A percentile compares a stretch with the other conserved stretches of the same genome.
phyloP scores from a whole-genome alignment of 345 rosid species.

The Camelina laxa region DNA sequence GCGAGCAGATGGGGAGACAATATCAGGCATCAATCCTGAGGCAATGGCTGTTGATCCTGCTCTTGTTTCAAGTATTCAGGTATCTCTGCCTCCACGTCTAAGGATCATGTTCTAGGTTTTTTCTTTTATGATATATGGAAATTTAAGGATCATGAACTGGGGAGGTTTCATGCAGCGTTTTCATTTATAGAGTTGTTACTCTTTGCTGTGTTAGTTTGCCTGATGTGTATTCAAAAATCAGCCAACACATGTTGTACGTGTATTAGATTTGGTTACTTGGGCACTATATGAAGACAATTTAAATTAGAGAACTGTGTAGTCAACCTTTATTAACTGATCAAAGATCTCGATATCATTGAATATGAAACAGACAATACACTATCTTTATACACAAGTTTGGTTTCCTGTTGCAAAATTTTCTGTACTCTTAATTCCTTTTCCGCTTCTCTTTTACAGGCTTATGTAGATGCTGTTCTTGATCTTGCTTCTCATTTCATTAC shows the following conservation, averaged over 20 bases:
- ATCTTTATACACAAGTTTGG: constrained; percentile 3
- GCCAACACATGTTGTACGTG: constrained; percentile 14
- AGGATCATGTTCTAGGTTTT: not conserved
- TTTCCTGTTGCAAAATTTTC: constrained; percentile 14
- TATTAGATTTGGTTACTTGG: constrained; percentile 8
- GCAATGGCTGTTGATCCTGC: constrained; percentile 96
- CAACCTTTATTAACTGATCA: constrained; percentile 14
- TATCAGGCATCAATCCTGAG: constrained; percentile 80
- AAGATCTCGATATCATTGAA: constrained; percentile 14
- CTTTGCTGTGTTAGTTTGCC: constrained; percentile 24
- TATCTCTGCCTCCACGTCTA: constrained; percentile 34
- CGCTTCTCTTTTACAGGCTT: constrained; percentile 64
- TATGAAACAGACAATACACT: constrained; percentile 27
- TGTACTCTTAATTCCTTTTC: constrained; percentile 30
- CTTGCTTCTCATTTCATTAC: constrained; percentile 98
- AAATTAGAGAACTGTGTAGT: constrained; percentile 5
- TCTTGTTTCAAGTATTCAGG: constrained; percentile 89
- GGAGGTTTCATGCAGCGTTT: constrained; percentile 16
- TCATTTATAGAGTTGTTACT: constrained; percentile 16
- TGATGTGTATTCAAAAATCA: constrained; percentile 12
- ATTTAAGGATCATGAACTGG: constrained; percentile 6
- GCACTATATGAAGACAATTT: not conserved
- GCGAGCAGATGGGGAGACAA: constrained; percentile 76
- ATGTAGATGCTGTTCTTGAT: constrained; percentile 98
- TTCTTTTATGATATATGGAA: not conserved